A percentile compares a stretch with the other conserved stretches of the same genome.
phyloP scores from a whole-genome alignment of 2,329 filamentous ascomycete genomes.

The Passalora sequoiae region DNA sequence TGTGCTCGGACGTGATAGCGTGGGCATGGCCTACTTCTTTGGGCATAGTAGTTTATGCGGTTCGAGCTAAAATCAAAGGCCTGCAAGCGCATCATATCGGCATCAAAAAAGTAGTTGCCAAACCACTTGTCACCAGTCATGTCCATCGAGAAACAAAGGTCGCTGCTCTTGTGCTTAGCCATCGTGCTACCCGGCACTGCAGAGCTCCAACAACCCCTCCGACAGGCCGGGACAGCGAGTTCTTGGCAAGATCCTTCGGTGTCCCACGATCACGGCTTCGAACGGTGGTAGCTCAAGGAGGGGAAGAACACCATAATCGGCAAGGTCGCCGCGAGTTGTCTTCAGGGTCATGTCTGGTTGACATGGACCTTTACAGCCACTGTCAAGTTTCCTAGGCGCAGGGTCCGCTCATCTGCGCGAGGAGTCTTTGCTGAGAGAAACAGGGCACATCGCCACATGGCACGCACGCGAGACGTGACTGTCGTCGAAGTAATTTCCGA shows the following conservation, averaged over 20 bases:
- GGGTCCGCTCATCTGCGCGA: no score
- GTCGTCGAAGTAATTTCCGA: slow-evolving; percentile 23
- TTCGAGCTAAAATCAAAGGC: no score
- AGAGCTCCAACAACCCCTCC: no score
- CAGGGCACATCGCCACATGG: slow-evolving; percentile 12
- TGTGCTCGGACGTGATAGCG: not conserved
- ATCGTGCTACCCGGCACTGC: no score
- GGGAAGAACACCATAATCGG: slow-evolving; percentile 1
- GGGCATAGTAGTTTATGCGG: not conserved
- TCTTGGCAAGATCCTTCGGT: not conserved
- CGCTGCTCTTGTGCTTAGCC: no score
- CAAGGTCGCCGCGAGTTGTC: not conserved
- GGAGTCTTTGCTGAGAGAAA: not conserved
- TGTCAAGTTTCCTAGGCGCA: no score
- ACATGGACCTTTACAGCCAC: not conserved
- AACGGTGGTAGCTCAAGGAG: not conserved
- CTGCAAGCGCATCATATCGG: no score
- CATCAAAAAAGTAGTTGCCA: no score
- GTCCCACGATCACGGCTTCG: slow-evolving; percentile 3
- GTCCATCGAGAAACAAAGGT: no score
- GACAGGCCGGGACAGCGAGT: not conserved
- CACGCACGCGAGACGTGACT: slow-evolving; percentile 15
- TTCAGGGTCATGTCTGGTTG: not conserved
- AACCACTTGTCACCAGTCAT: no score
- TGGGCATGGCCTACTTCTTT: not conserved